Conservation (phyloP, 345 rosid species). For the Ceriops zippeliana region DNA sequence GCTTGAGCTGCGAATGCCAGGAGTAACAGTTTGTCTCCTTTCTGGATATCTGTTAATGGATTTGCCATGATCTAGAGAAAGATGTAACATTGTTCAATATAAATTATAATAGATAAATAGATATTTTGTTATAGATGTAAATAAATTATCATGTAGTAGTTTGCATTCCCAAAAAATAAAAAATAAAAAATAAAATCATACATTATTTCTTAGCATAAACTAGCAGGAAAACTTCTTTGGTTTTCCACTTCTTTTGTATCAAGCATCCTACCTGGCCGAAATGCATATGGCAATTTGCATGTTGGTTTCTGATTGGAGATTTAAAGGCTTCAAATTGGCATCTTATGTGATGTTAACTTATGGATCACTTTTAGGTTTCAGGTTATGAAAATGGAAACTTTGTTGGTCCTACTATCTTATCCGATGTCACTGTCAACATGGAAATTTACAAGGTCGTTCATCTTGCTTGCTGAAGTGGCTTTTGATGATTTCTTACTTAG, state of each 20-base stretch:
- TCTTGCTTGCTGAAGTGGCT: neutral
- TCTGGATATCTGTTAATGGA: too few relatives aligned
- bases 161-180: too few relatives aligned
- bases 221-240: neutral
- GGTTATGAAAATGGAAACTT: conserved; percentile 62
- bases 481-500: conserved; percentile 1
- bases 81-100: too few relatives aligned
- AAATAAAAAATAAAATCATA: too few relatives aligned
- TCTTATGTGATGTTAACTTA: conserved; percentile 4
- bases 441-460: conserved; percentile 57
- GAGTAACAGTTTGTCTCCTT: too few relatives aligned
- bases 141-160: too few relatives aligned
- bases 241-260: neutral
- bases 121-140: too few relatives aligned
- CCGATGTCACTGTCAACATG: conserved; percentile 51
- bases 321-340: neutral
- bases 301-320: neutral
- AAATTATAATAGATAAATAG: too few relatives aligned
- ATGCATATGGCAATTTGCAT: neutral
- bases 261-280: neutral
- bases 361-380: conserved; percentile 37
- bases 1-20: too few relatives aligned
- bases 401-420: conserved; percentile 56
- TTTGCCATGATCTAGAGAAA: too few relatives aligned
- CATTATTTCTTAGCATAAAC: neutral